Conservation (phyloP, 2,329 filamentous ascomycete genomes). For the Trichophyton schoenleinii region DNA sequence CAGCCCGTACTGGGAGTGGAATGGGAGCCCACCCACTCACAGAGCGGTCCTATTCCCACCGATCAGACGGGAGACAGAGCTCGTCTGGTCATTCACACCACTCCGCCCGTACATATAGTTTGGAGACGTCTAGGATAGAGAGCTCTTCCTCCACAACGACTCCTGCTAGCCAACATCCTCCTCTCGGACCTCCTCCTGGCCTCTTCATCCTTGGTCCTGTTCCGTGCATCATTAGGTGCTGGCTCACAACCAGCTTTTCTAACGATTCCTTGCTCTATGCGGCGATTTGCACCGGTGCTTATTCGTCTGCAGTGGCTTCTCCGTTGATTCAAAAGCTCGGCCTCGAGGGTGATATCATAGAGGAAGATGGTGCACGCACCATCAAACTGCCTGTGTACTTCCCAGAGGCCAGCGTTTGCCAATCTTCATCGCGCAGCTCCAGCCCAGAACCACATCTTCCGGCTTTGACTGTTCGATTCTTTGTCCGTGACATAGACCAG, state of each 20-base stretch:
- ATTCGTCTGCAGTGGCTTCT: conserved; percentile 68
- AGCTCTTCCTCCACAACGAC: conserved; percentile 54
- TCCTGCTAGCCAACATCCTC: conserved; percentile 45
- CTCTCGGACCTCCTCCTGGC: conserved; percentile 60
- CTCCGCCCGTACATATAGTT: conserved; percentile 72
- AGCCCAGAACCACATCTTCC: conserved; percentile 71
- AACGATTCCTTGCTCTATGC: conserved; percentile 83
- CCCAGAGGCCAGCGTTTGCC: conserved; percentile 73
- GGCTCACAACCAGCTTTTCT: conserved; percentile 81
- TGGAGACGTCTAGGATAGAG: conserved; percentile 55
- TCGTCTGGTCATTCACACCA: conserved; percentile 71
- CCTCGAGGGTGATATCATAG: conserved; percentile 52
- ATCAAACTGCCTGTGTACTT: conserved; percentile 76
- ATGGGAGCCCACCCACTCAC: conserved; percentile 69
- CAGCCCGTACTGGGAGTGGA: conserved; percentile 64
- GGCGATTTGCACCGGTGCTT: conserved; percentile 82
- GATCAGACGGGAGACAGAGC: conserved; percentile 88
- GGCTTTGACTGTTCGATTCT: conserved; percentile 65
- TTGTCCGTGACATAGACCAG: conserved; percentile 46
- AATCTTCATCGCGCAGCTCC: conserved; percentile 55
- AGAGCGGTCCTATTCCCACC: conserved; percentile 84
- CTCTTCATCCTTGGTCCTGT: conserved; percentile 78
- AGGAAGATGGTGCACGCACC: conserved; percentile 52
- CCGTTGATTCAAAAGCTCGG: conserved; percentile 63
- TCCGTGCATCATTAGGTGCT: conserved; percentile 89